These are phyloP conservation scores for Teratosphaeria viscida DNA, from an alignment of 2,329 filamentous ascomycete species.

Conservation along the genomic window DNA sequence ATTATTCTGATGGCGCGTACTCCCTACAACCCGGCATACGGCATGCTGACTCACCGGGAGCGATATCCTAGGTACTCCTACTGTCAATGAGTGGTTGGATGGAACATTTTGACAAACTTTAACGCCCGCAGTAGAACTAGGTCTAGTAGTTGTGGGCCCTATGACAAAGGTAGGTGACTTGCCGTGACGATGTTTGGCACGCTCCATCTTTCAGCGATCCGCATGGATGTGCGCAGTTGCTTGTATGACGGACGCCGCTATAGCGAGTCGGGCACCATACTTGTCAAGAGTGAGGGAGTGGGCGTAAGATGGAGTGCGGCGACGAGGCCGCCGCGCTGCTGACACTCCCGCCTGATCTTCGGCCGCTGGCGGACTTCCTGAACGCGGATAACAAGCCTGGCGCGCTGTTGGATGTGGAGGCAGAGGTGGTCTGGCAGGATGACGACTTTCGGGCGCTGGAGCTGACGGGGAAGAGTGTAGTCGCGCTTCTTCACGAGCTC, in stretches of 20 bases:
- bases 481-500: background rate
- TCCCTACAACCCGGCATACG: background rate
- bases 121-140: background rate
- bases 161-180: background rate
- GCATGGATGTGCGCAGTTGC: background rate
- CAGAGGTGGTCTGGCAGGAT: background rate
- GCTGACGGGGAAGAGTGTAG: background rate
- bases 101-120: background rate
- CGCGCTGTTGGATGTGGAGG: background rate
- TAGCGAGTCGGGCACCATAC: background rate
- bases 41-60: background rate
- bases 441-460: background rate
- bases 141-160: background rate
- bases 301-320: background rate
- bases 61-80: background rate
- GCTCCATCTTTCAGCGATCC: background rate
- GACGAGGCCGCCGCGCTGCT: background rate
- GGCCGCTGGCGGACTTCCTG: background rate
- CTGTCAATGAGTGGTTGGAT: too few species aligned
- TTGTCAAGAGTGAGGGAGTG: background rate
- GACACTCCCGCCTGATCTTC: background rate
- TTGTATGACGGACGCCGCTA: background rate
- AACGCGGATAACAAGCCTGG: background rate
- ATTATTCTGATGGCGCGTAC: background rate
- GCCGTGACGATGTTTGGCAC: background rate